Base-by-base conservation (phyloP, 1,139 yeast species). In the Yamadazyma songkhlaensis region DNA sequence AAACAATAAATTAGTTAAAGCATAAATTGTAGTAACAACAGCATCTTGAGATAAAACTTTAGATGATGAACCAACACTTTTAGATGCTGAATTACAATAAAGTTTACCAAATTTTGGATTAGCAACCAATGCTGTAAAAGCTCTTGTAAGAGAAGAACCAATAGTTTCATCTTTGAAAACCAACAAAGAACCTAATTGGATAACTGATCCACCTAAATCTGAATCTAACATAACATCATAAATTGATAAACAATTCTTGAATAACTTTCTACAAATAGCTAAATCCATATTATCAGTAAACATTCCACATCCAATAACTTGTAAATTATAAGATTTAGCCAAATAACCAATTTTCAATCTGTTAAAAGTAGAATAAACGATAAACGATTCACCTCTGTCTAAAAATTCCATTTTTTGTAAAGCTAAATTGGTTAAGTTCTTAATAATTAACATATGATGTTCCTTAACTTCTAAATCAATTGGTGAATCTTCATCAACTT, bases 21-120 rank as follows among this genome's bases (percentile, higher is more conserved):
- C 83, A 57, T 92, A 92, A 39, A 92, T 81, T 2, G 92, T 77
- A n/a, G 96, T 84, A 9, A 89, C 87, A 13, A 85, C 81, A 0
- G 87, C 80, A 57, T 89, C 97, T 53, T 88, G 94, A 17, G 85
- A 69, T 38, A 78, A 57, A 12, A 67, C 66, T 44, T 65, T 72
- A 46, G 72, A 59, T 20, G 76, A 75, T 44, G 64, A 49, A 4
- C 77, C 76, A 37, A 72, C 68, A 43, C 69, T 56, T 41, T 59
- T 58, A 4, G 74, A 64, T 6, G 72, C 71, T 31, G 47, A 55
- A 51, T 46, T 58, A 48, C 68, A 64, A 44, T 62, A 62, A 6
- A 48, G 45, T 35, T 57, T 40, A 21, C 50, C 51, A 35, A 69
- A 60, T 32, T 55, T 53, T 20, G 79, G 78, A 43, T 72, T 65